Conservation (phyloP, 164 flowering plant genomes). For the Dillenia turbinata region DNA sequence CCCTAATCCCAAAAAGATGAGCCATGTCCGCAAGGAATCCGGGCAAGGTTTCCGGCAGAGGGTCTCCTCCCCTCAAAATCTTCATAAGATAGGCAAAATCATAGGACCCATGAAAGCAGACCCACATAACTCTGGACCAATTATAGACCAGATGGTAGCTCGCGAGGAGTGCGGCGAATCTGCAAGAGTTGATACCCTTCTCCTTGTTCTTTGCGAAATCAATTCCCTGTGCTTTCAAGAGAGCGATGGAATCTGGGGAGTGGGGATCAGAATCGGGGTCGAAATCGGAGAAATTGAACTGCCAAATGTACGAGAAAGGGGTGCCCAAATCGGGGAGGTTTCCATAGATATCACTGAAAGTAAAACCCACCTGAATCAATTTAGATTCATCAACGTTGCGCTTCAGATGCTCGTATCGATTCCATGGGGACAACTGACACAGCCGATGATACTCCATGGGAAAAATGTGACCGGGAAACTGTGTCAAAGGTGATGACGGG, state of each 20-base stretch:
- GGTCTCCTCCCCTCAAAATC: not conserved
- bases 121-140: no score
- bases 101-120: no score
- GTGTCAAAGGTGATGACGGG: no score
- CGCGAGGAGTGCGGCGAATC: constrained; percentile 4
- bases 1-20: constrained; percentile 6
- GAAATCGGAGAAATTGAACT: constrained; percentile 27
- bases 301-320: constrained; percentile 8
- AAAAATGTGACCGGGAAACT: no score
- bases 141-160: no score
- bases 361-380: not conserved
- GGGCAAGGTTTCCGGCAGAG: not conserved
- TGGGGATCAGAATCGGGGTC: constrained; percentile 10
- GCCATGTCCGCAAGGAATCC: constrained; percentile 2
- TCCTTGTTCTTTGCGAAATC: constrained; percentile 15
- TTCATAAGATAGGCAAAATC: not conserved
- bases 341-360: not conserved
- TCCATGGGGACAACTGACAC: no score
- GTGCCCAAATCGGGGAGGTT: constrained; percentile 15
- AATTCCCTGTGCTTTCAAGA: constrained; percentile 18
- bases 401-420: not conserved
- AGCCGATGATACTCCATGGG: no score
- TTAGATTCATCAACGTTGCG: not conserved
- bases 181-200: constrained; percentile 11
- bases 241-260: constrained; percentile 14